Evolutionary conservation across 192 early-diverging fungal species (phyloP).

Genomic region (Lunasporangiospora selenospora): DNA sequence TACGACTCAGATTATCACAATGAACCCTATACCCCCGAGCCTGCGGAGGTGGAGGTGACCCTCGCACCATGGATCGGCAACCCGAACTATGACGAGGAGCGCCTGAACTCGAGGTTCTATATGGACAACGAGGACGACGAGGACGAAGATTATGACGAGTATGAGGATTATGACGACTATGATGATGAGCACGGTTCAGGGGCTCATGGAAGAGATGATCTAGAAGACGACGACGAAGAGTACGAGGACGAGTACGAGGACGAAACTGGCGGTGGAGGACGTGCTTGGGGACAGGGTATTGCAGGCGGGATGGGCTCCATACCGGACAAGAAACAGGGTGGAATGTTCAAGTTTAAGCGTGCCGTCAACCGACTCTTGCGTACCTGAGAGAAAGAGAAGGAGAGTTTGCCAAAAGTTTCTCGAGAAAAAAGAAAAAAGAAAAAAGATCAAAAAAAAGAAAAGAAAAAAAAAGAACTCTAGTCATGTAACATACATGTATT

Average conservation of each 20-base stretch:
- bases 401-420: too few relatives aligned
- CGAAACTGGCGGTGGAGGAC: slow-evolving; percentile 16
- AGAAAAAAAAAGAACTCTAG: too few relatives aligned
- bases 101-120: slow-evolving; percentile 42
- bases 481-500: too few relatives aligned
- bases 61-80: slow-evolving; percentile 44
- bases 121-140: slow-evolving; percentile 26
- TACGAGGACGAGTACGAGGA: slow-evolving; percentile 31
- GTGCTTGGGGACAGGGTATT: slow-evolving; percentile 36
- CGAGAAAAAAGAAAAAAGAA: too few relatives aligned
- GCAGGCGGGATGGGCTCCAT: slow-evolving; percentile 23
- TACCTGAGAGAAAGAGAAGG: too few relatives aligned
- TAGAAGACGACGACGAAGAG: slow-evolving; percentile 18
- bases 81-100: slow-evolving; percentile 42
- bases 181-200: too few relatives aligned
- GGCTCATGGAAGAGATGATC: too few relatives aligned
- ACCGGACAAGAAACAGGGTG: slow-evolving; percentile 33
- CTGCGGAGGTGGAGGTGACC: slow-evolving; percentile 26
- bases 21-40: slow-evolving; percentile 26
- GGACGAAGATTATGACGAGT: slow-evolving; percentile 20
- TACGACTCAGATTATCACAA: slow-evolving; percentile 30
- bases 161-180: slow-evolving; percentile 26
- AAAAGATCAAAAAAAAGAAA: too few relatives aligned
- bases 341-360: slow-evolving; percentile 38
- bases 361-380: slow-evolving; percentile 41